phyloP scores from a whole-genome alignment of 23 red algal species.

The Gracilaria vermiculophylla region DNA sequence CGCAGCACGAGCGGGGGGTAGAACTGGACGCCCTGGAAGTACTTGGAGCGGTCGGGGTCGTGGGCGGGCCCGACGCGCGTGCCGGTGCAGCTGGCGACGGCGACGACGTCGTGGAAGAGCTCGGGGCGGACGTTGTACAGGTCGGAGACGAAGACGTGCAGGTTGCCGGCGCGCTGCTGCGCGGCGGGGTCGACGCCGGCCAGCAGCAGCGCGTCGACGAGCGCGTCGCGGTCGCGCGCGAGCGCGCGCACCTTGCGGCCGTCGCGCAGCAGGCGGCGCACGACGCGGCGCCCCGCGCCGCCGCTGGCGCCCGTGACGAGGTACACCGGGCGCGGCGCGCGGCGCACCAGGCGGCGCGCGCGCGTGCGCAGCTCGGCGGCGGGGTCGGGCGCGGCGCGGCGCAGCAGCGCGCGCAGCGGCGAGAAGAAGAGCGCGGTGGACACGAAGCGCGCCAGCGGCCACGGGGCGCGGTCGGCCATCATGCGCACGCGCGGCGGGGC shows the following conservation, averaged over 20 bases:
- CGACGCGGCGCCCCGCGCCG: conserved; percentile 79
- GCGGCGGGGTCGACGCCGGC: conserved; percentile 35
- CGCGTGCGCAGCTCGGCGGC: conserved; percentile 5
- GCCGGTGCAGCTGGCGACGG: conserved; percentile 80
- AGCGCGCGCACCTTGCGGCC: conserved; percentile 67
- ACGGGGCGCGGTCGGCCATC: not conserved
- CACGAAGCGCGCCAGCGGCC: conserved; percentile 77
- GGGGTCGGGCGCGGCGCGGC: not conserved
- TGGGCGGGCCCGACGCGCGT: conserved; percentile 66
- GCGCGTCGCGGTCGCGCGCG: conserved; percentile 45
- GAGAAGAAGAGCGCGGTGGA: conserved; percentile 66
- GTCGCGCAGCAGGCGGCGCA: conserved; percentile 45
- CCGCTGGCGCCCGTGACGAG: conserved; percentile 94
- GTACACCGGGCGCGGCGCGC: not conserved
- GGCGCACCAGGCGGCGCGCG: not conserved
- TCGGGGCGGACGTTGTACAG: conserved; percentile 84
- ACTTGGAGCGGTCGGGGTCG: conserved; percentile 72
- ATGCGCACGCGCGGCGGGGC: not conserved
- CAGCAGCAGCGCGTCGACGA: conserved; percentile 33
- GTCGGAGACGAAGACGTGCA: conserved; percentile 76
- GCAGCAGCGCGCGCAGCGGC: conserved; percentile 29
- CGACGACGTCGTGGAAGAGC: conserved; percentile 63
- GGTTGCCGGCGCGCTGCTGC: not conserved
- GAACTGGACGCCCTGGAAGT: conserved; percentile 84
- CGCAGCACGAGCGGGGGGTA: conserved; percentile 74